Evolutionary conservation across 495 filamentous ascomycete genomes (phyloP).

Genomic region (Neurospora intermedia): DNA sequence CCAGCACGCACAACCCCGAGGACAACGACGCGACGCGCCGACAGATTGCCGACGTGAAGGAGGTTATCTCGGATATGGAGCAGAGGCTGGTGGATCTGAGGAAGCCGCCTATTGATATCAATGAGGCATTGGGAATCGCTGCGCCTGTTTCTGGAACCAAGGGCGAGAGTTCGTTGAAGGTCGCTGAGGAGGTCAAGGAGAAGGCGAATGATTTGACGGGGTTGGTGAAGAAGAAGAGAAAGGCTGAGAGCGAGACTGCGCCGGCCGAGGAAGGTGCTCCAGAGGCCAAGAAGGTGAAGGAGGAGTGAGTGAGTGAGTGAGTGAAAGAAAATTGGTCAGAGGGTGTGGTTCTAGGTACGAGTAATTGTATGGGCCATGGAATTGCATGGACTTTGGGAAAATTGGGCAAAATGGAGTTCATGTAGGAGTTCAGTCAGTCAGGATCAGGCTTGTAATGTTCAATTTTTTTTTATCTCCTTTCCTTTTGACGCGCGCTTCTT

Average conservation of each 20-base stretch:
- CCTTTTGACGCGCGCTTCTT: background rate
- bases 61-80: constrained; percentile 82
- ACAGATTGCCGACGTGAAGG: constrained; percentile 72
- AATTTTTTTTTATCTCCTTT: background rate
- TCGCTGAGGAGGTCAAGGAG: constrained; percentile 65
- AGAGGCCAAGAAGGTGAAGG: constrained; percentile 33
- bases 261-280: constrained; percentile 27
- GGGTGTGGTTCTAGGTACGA: background rate
- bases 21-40: constrained; percentile 50
- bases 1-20: constrained; percentile 38
- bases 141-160: constrained; percentile 21
- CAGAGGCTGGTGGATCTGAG: constrained; percentile 57
- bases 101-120: constrained; percentile 56
- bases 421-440: background rate
- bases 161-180: constrained; percentile 43
- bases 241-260: constrained; percentile 22
- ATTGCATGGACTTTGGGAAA: background rate
- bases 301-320: background rate
- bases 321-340: background rate
- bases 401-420: background rate
- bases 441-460: background rate
- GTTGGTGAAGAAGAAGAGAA: constrained; percentile 71
- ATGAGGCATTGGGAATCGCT: constrained; percentile 37
- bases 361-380: background rate
- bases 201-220: constrained; percentile 76